Evolutionary conservation across 2,329 filamentous ascomycete genomes (phyloP), one percentile per base, ranked within the genome.

Genomic region (Cryphonectria radicalis): DNA sequence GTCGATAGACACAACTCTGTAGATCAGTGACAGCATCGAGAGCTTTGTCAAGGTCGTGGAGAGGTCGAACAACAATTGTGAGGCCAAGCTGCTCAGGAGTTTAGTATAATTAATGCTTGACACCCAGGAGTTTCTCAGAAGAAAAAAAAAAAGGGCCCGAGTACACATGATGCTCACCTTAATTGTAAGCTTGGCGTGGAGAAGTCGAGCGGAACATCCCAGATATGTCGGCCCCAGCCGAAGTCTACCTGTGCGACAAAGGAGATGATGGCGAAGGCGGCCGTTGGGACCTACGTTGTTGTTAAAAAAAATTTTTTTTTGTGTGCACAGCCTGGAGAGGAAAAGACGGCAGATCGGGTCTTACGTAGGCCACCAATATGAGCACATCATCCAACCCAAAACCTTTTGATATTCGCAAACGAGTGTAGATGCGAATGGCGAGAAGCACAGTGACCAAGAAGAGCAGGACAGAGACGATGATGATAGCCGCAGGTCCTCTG

Each of bases 21-120:
- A 79, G 40, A 82, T 77, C 57, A 82, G 77, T 14, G 78, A 77
- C 11, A 84, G 78, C 76, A 83, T 83, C 1, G 82, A 83, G 13
- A 84, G 72, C 70, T 83, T 84, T 3, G 80, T 83, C 50, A 83
- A 73, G 55, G 74, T 79, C 1, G 82, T 82, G 1, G 81, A 76
- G 17, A 80, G 63, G 64, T 80, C 79, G 72, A 83, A 84, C 10
- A 82, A 72, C 13, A 83, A 74, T 59, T 80, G 73, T 28, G 77
- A 77, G 53, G 78, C 77, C 40, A 83, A 73, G n/a, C 80, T 76
- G 28, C 13, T 22, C 14, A 4, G 67, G 42, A 22, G 22, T 37
- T 67, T 35, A 66, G 55, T n/a, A n/a, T 37, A 25, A 32, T 53
- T 37, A 25, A 32, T 53, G 3, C 32, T 28, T 28, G 76, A 43